These are phyloP conservation scores for Boechera divaricarpa DNA, from an alignment of 345 rosid species.

Conservation along the genomic window DNA sequence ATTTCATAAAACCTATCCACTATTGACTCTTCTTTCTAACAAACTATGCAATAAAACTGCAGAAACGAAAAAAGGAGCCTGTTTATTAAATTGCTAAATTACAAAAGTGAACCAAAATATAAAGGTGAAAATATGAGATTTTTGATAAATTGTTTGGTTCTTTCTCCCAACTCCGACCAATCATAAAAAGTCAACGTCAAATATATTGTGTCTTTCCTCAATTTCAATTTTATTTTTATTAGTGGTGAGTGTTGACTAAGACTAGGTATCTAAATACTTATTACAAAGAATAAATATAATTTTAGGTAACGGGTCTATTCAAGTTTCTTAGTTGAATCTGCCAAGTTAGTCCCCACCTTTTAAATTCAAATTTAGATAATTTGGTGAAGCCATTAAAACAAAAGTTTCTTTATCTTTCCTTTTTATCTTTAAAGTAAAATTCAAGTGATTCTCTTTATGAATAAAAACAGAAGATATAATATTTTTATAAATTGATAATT, in stretches of 20 bases:
- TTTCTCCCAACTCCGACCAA: constrained; percentile 6
- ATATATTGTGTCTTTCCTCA: constrained; percentile 17
- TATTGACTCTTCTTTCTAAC: constrained; percentile 10
- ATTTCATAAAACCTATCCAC: constrained; percentile 1
- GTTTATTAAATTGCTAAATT: background rate
- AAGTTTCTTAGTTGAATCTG: constrained; percentile 16
- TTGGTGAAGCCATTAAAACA: constrained; percentile 29
- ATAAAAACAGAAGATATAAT: background rate
- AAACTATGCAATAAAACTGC: constrained; percentile 22
- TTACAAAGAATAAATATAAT: constrained; percentile 8
- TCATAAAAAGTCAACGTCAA: constrained; percentile 34
- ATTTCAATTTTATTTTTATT: background rate
- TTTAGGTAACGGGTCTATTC: constrained; percentile 43
- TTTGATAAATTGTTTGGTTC: background rate
- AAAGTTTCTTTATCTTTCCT: constrained; percentile 22
- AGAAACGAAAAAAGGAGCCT: background rate
- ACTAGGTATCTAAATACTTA: constrained; percentile 24
- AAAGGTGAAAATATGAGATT: background rate
- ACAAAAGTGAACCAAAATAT: too few species aligned
- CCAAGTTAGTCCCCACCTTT: constrained; percentile 39
- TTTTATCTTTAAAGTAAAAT: constrained; percentile 18
- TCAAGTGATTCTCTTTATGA: constrained; percentile 14
- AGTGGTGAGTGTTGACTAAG: constrained; percentile 1
- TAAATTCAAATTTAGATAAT: constrained; percentile 34
- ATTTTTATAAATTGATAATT: background rate